A percentile compares a stretch with the other conserved stretches of the same genome.
phyloP scores from a whole-genome alignment of 805 yeast species.

The Pichia rugopelliculosa region DNA sequence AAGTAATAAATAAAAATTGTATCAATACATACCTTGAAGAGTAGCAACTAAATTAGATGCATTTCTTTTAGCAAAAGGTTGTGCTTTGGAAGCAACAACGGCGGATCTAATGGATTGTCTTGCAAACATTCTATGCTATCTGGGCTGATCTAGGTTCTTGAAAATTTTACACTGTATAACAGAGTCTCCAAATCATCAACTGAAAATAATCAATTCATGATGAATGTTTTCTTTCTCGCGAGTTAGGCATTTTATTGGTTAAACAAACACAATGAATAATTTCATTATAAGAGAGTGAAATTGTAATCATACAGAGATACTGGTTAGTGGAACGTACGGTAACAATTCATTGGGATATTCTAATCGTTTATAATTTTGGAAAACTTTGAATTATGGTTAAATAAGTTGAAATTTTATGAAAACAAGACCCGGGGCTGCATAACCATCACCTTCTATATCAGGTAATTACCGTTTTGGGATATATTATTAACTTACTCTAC shows the following conservation, averaged over 20 bases:
- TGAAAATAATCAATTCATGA: not conserved
- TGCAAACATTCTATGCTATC: slow-evolving; percentile 24
- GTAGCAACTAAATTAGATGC: not conserved
- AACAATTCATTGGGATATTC: not conserved
- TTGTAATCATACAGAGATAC: not conserved
- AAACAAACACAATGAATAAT: not conserved
- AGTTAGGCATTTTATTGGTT: not conserved
- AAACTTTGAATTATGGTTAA: too few species aligned
- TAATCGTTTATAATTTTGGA: not conserved
- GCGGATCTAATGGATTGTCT: slow-evolving; percentile 27
- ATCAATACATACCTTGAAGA: not conserved
- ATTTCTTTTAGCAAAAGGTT: slow-evolving; percentile 27
- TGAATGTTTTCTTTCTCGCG: not conserved
- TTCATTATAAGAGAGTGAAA: not conserved
- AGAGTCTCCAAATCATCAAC: not conserved
- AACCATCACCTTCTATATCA: not conserved
- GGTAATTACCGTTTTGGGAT: not conserved
- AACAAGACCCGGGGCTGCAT: not conserved
- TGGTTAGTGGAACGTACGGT: not conserved
- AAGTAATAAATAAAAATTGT: not conserved
- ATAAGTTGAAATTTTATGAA: too few species aligned
- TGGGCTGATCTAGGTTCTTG: not conserved
- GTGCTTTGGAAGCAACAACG: slow-evolving; percentile 20
- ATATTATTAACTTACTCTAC: too few species aligned
- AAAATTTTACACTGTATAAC: not conserved